Conservation (phyloP, 164 flowering plant species). For the Aristolochia contorta region DNA sequence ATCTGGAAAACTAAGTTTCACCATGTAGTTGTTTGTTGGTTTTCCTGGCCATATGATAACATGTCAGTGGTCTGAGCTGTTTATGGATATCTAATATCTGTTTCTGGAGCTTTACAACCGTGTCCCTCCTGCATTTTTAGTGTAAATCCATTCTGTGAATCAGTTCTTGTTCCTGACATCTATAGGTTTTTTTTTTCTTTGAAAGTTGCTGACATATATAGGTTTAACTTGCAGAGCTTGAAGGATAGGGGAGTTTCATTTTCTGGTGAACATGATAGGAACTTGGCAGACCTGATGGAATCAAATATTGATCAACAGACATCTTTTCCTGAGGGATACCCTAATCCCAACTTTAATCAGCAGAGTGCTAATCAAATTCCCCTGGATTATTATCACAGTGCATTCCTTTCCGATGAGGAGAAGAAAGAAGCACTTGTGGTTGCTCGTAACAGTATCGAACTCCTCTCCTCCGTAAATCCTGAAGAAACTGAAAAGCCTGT, state of each 20-base stretch:
- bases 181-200: no score
- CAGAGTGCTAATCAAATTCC: constrained; percentile 15
- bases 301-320: constrained; percentile 34
- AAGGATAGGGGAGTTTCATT: constrained; percentile 27
- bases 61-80: no score
- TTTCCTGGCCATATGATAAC: no score
- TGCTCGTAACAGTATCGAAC: constrained; percentile 64
- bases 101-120: no score
- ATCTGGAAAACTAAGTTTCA: no score
- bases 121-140: neutral
- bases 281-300: constrained; percentile 28
- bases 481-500: constrained; percentile 4
- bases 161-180: neutral
- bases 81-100: no score
- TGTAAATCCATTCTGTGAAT: neutral
- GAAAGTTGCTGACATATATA: no score
- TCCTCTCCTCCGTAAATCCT: constrained; percentile 48
- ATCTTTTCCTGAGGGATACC: constrained; percentile 47
- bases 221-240: constrained; percentile 35
- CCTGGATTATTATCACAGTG: constrained; percentile 18
- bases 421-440: constrained; percentile 54
- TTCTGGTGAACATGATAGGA: constrained; percentile 19
- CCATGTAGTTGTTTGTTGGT: no score
- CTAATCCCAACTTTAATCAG: constrained; percentile 31
- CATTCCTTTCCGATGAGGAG: constrained; percentile 40